Evolutionary conservation across 257 asterid genomes (phyloP).

Genomic region (Misopates orontium): DNA sequence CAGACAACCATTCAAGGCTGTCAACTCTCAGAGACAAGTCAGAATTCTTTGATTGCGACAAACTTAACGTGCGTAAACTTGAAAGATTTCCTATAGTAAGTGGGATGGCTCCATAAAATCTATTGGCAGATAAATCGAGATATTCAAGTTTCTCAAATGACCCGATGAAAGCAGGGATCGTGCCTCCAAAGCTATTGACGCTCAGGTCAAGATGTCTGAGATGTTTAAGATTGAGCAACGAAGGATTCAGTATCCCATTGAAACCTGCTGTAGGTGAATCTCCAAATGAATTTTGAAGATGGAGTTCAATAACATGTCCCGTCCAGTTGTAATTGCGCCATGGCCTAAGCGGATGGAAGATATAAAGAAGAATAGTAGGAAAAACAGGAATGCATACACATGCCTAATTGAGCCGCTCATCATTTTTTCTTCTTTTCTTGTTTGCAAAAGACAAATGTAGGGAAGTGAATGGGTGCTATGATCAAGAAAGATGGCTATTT

Average conservation of each 20-base stretch:
- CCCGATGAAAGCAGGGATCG: conserved; percentile 26
- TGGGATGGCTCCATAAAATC: neutral
- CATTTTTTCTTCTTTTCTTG: too few relatives aligned
- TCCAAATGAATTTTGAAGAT: neutral
- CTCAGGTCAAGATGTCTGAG: conserved; percentile 20
- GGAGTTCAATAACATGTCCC: conserved; percentile 14
- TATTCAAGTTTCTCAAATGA: conserved; percentile 10
- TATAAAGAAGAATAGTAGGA: too few relatives aligned
- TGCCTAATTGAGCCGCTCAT: too few relatives aligned
- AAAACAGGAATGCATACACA: too few relatives aligned
- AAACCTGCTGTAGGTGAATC: neutral
- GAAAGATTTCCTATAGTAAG: conserved; percentile 24
- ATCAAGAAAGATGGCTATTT: too few relatives aligned
- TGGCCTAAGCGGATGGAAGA: too few relatives aligned
- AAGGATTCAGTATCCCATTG: neutral
- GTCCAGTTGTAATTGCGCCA: neutral
- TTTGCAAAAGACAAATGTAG: too few relatives aligned
- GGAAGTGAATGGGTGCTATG: too few relatives aligned
- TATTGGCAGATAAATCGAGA: conserved; percentile 5
- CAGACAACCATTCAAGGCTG: conserved; percentile 12
- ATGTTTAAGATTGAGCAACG: conserved; percentile 21
- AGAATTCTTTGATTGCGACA: neutral
- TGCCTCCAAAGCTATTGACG: neutral
- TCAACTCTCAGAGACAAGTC: neutral
- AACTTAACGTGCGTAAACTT: conserved; percentile 2